These are phyloP conservation scores for Stemphylium beticola DNA, from an alignment of 2,329 filamentous ascomycete genomes.

Conservation along the genomic window DNA sequence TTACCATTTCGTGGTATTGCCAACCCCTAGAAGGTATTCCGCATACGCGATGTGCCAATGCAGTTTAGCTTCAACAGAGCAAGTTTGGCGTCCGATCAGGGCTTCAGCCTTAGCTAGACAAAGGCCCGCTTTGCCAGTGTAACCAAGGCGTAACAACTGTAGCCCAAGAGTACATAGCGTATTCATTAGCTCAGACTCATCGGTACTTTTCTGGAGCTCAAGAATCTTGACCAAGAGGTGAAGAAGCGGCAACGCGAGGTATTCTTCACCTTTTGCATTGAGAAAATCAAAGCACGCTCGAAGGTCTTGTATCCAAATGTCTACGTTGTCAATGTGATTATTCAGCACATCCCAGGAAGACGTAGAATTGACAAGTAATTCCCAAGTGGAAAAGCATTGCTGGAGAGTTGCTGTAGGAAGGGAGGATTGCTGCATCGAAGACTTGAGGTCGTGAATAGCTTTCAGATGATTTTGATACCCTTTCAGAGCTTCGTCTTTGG, in stretches of 20 bases:
- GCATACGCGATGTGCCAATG: constrained; percentile 73
- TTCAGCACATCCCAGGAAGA: constrained; percentile 49
- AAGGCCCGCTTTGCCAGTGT: constrained; percentile 63
- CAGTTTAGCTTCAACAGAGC: constrained; percentile 56
- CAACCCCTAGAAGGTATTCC: constrained; percentile 74
- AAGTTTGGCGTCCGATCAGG: constrained; percentile 50
- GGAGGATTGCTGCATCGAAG: constrained; percentile 48
- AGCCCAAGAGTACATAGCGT: constrained; percentile 57
- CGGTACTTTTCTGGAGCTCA: constrained; percentile 52
- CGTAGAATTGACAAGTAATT: constrained; percentile 42
- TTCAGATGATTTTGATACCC: constrained; percentile 45
- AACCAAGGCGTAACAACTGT: constrained; percentile 66
- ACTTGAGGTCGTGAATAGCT: constrained; percentile 49
- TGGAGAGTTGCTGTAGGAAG: constrained; percentile 35
- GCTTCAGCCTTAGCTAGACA: constrained; percentile 65
- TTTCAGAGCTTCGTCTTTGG: constrained; percentile 44
- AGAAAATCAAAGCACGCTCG: constrained; percentile 63
- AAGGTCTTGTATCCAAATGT: constrained; percentile 59
- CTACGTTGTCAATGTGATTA: constrained; percentile 57
- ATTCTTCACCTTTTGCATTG: constrained; percentile 62
- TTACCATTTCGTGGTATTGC: constrained; percentile 67
- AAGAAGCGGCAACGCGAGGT: constrained; percentile 56
- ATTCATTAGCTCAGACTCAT: constrained; percentile 50
- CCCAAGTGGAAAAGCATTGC: constrained; percentile 47
- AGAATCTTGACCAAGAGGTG: constrained; percentile 56